phyloP scores from a whole-genome alignment of 2,329 filamentous ascomycete species.

The Coniochaeta hoffmannii region DNA sequence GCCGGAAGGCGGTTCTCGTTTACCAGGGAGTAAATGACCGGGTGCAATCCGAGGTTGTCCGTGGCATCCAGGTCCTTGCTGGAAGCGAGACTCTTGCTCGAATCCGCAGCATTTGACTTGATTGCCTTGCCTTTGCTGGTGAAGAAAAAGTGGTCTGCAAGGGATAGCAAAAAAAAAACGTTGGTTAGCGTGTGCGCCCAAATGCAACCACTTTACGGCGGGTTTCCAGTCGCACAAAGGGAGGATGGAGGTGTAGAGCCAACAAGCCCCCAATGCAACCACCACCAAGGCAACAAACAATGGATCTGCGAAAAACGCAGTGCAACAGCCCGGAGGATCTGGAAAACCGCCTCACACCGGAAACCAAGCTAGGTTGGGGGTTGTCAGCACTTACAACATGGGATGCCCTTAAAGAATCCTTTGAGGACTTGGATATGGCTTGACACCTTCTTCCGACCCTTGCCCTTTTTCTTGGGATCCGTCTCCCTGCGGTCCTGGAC shows the following conservation, averaged over 20 bases:
- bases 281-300: conserved; percentile 6
- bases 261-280: not conserved
- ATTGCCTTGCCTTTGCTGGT: conserved; percentile 38
- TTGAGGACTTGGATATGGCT: conserved; percentile 67
- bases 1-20: conserved; percentile 49
- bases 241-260: conserved; percentile 6
- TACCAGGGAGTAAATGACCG: conserved; percentile 50
- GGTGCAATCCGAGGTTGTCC: conserved; percentile 41
- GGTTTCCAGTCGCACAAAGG: conserved; percentile 10
- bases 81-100: not conserved
- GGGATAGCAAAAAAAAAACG: not conserved
- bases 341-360: not conserved
- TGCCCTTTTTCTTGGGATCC: conserved; percentile 33
- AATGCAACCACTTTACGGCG: conserved; percentile 4
- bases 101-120: not conserved
- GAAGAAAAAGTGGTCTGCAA: conserved; percentile 53
- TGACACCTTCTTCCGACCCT: conserved; percentile 56
- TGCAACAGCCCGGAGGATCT: not conserved
- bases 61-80: conserved; percentile 38
- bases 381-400: conserved; percentile 46
- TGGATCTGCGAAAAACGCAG: conserved; percentile 2
- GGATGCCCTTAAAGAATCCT: conserved; percentile 55
- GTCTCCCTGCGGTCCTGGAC: not conserved
- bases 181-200: not conserved
- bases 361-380: not conserved